A percentile compares a stretch with the other conserved stretches of the same genome.
Evolutionary conservation across 2,329 filamentous ascomycete species (phyloP).

Genomic region (Delphinella strobiligena): DNA sequence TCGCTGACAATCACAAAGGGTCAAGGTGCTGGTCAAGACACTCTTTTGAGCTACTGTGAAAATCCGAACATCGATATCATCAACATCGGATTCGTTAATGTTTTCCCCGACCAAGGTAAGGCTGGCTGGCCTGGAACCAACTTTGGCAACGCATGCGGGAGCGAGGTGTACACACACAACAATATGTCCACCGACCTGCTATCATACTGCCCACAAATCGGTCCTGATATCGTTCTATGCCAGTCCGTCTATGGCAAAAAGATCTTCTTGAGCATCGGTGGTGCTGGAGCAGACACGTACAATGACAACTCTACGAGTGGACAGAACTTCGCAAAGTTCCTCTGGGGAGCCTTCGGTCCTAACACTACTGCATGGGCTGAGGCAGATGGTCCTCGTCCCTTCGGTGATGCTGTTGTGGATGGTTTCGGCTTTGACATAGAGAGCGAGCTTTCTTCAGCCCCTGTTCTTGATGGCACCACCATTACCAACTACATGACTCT

Average conservation of each 20-base stretch:
- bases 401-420: conserved; percentile 53
- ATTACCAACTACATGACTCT: conserved; percentile 21
- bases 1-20: too few species aligned
- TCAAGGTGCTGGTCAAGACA: conserved; percentile 38
- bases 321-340: conserved; percentile 42
- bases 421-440: conserved; percentile 73
- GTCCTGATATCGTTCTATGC: conserved; percentile 43
- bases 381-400: conserved; percentile 46
- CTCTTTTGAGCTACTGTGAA: conserved; percentile 39
- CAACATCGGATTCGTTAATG: conserved; percentile 43
- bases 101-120: conserved; percentile 35
- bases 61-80: conserved; percentile 43
- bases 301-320: conserved; percentile 36
- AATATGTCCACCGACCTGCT: conserved; percentile 30
- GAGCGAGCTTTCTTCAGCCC: conserved; percentile 29
- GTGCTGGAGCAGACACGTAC: conserved; percentile 49
- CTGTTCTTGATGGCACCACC: conserved; percentile 10
- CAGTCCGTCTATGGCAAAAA: conserved; percentile 54
- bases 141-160: conserved; percentile 44
- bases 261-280: conserved; percentile 60
- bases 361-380: conserved; percentile 10
- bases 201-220: conserved; percentile 49
- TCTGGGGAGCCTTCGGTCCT: conserved; percentile 45
- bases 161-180: conserved; percentile 25
- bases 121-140: conserved; percentile 40